A percentile compares a stretch with the other conserved stretches of the same genome.
Conservation (phyloP, 495 filamentous ascomycete genomes). For the Trichoderma gamsii region DNA sequence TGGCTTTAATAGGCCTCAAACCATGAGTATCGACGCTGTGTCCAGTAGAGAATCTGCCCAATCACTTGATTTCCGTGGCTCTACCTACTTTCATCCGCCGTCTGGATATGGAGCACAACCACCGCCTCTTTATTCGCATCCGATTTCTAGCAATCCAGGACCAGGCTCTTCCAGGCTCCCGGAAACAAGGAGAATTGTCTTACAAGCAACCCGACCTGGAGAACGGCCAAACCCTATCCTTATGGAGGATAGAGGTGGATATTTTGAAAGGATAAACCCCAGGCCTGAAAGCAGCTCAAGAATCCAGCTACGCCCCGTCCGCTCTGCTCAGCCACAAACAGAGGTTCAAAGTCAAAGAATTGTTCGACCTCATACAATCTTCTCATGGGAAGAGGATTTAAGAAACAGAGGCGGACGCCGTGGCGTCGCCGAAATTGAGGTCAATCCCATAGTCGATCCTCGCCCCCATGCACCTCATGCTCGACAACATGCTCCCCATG, state of each 20-base stretch:
- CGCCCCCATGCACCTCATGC: neutral
- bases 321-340: neutral
- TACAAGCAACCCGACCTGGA: slow-evolving; percentile 1
- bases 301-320: neutral
- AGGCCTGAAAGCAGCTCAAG: neutral
- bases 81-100: neutral
- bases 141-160: neutral
- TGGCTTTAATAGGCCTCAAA: neutral
- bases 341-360: neutral
- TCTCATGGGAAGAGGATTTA: slow-evolving; percentile 9
- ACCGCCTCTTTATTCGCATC: neutral
- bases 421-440: slow-evolving; percentile 3
- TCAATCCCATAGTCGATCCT: neutral
- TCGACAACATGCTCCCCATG: neutral
- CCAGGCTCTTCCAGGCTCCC: neutral
- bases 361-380: neutral
- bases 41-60: slow-evolving; percentile 7
- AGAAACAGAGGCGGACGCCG: neutral
- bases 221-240: slow-evolving; percentile 12
- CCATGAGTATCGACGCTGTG: slow-evolving; percentile 1
- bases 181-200: neutral
- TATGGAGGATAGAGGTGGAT: slow-evolving; percentile 17
- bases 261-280: slow-evolving; percentile 8
- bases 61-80: neutral
- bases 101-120: neutral